Base-by-base conservation (phyloP, 1,139 yeast genomes). In the Kazachstania sp. region DNA sequence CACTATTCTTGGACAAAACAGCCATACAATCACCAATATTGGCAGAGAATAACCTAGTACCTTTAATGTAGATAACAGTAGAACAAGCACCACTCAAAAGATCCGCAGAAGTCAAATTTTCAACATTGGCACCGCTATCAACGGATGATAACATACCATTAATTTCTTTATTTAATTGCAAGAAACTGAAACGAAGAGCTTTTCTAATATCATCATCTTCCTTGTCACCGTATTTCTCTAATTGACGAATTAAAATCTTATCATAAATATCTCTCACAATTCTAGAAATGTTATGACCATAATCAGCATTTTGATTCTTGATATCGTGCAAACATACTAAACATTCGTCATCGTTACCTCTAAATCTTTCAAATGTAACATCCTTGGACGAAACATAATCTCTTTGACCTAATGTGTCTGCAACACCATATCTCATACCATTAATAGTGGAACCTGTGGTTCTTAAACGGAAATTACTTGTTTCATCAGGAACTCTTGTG, bases 1-100 rank as follows among this genome's bases (percentile, higher is more conserved):
- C 97, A 64, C 86, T 86, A 40, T 80, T 77, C 52, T 83, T 77
- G 4, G 95, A 82, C 47, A 92, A 66, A 46, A 92, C 73, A 0
- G 90, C 92, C 73, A 83, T 85, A 3, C 86, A 79, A 61, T 92
- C 97, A 58, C 99, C 99, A 47, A 86, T 78, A 57, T 90, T 90
- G 2, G 97, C 97, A 18, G 90, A 76, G 63, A 83, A 88, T 30
- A 90, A 66, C 50, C 72, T 75, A 49, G 77, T 77, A 34, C 83
- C 94, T 52, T 78, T 79, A 53, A 92, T 75, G 61, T 86, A 94
- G 12, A 87, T 74, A 18, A 88, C 79, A 0, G 96, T 81, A 0
- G 87, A 85, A 45, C 95, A 79, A 43, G 95, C 83, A 12, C 98
- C 98, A n/a, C 92, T 79, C 44, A 75, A 69, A 8, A 82, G 77